Conservation (phyloP, 2,329 filamentous ascomycete species). For the Xylaria sp. region DNA sequence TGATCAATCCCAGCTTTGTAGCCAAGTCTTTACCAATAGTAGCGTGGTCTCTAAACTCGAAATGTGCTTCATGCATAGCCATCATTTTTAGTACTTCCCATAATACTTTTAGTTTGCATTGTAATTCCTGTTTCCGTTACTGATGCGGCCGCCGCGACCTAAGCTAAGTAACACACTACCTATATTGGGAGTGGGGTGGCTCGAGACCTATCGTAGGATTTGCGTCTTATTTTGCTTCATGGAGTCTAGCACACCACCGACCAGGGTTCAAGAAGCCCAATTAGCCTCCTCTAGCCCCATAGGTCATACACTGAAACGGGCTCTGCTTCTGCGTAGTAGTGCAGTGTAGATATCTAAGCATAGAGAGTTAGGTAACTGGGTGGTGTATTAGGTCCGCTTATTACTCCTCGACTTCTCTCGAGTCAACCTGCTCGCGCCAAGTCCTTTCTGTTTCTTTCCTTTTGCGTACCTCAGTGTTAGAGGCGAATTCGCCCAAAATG, state of each 20-base stretch:
- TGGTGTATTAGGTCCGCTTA: slow-evolving; percentile 5
- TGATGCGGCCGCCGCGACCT: neutral
- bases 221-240: slow-evolving; percentile 20
- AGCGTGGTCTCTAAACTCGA: neutral
- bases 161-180: neutral
- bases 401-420: slow-evolving; percentile 22
- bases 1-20: neutral
- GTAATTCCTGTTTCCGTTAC: neutral
- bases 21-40: neutral
- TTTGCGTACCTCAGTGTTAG: slow-evolving; percentile 1
- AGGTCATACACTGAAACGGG: slow-evolving; percentile 14
- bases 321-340: neutral
- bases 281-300: slow-evolving; percentile 13
- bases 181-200: neutral
- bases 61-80: neutral
- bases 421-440: slow-evolving; percentile 19
- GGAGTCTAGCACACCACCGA: slow-evolving; percentile 14
- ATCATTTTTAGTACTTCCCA: neutral
- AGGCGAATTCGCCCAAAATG: slow-evolving; percentile 28
- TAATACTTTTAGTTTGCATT: neutral
- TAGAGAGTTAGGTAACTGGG: slow-evolving; percentile 6
- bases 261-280: slow-evolving; percentile 7
- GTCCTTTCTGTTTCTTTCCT: slow-evolving; percentile 16
- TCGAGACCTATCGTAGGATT: slow-evolving; percentile 16
- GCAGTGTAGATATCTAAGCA: slow-evolving; percentile 5